Evolutionary conservation across 192 early-diverging fungal species (phyloP).

Genomic region (Mortierella claussenii): DNA sequence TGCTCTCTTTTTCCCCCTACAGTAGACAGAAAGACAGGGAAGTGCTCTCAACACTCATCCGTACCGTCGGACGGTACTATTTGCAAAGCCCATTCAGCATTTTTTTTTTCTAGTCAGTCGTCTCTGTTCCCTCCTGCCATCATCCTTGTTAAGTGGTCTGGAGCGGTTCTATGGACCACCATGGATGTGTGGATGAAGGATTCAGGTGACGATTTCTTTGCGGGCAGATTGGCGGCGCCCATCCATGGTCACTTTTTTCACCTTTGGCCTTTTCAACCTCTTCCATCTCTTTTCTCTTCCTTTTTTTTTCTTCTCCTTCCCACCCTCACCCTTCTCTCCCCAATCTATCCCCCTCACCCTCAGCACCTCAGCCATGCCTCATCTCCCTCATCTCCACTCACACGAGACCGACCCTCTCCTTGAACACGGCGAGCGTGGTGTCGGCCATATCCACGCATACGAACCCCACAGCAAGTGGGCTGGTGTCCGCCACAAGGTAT

Average conservation of each 20-base stretch:
- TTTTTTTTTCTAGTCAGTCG: too few relatives aligned
- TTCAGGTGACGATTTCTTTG: too few relatives aligned
- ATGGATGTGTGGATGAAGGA: too few relatives aligned
- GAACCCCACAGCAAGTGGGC: slow-evolving; percentile 45
- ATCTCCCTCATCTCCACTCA: slow-evolving; percentile 21
- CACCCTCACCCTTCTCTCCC: slow-evolving; percentile 5
- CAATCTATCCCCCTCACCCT: neutral
- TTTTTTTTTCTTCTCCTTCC: slow-evolving; percentile 7
- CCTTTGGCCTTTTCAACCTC: slow-evolving; percentile 2
- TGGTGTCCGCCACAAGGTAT: slow-evolving; percentile 50
- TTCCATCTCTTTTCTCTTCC: neutral
- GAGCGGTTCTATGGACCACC: too few relatives aligned
- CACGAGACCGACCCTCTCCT: slow-evolving; percentile 50
- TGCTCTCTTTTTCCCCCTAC: too few relatives aligned
- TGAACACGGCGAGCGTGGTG: slow-evolving; percentile 37
- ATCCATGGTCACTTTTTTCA: neutral
- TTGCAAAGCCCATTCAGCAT: too few relatives aligned
- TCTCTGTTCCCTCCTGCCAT: too few relatives aligned
- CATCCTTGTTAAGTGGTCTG: too few relatives aligned
- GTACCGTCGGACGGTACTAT: too few relatives aligned
- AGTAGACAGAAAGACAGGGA: too few relatives aligned
- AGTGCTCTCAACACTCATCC: too few relatives aligned
- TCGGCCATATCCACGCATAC: slow-evolving; percentile 6
- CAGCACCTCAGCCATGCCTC: slow-evolving; percentile 20
- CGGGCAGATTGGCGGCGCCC: too few relatives aligned